Evolutionary conservation across 2,329 filamentous ascomycete genomes (phyloP).

Genomic region (Orbilia blumenaviensis): DNA sequence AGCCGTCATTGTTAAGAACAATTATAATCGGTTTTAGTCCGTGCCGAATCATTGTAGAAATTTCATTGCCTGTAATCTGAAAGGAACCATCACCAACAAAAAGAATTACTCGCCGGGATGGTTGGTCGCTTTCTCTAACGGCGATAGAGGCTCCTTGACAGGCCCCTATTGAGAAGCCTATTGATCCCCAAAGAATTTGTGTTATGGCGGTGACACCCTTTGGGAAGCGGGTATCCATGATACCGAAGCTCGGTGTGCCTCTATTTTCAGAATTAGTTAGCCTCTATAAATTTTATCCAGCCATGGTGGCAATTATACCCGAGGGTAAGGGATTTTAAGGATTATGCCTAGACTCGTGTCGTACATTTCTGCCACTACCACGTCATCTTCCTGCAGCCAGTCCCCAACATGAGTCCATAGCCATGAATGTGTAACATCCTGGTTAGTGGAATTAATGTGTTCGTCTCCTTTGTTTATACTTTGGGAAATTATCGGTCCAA

Average conservation of each 20-base stretch:
- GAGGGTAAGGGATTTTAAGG: conserved; percentile 59
- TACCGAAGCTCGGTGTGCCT: conserved; percentile 86
- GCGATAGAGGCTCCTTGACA: conserved; percentile 77
- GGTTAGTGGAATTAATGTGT: conserved; percentile 55
- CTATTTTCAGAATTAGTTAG: conserved; percentile 29
- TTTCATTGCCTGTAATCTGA: conserved; percentile 83
- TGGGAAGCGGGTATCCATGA: conserved; percentile 85
- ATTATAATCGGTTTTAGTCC: conserved; percentile 81
- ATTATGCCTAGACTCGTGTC: conserved; percentile 60
- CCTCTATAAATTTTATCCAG: neutral
- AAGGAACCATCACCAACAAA: conserved; percentile 89
- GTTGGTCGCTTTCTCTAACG: conserved; percentile 67
- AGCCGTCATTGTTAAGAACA: conserved; percentile 86
- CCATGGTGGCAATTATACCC: no score
- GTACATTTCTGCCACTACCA: conserved; percentile 81
- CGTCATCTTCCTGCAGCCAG: conserved; percentile 76
- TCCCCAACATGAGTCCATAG: conserved; percentile 80
- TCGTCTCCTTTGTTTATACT: conserved; percentile 66
- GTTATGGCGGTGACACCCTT: conserved; percentile 78
- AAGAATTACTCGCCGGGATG: conserved; percentile 74
- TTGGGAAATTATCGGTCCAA: conserved; percentile 54
- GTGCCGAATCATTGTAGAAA: conserved; percentile 83
- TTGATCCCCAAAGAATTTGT: conserved; percentile 77
- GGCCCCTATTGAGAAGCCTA: conserved; percentile 72
- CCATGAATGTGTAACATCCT: conserved; percentile 73